Conservation (phyloP, 2,329 filamentous ascomycete genomes). For the Penicillium sp. region DNA sequence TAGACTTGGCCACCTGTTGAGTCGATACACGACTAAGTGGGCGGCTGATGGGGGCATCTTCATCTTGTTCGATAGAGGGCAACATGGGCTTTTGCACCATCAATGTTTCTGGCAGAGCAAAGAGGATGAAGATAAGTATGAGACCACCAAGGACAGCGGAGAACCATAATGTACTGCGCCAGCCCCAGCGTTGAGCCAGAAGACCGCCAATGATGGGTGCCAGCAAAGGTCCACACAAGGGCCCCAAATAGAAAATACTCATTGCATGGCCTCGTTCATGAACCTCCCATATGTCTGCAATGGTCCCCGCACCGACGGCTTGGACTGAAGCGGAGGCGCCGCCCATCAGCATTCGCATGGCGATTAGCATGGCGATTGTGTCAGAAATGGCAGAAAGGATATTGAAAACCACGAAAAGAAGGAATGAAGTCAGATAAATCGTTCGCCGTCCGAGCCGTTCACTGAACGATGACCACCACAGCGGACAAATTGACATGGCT, state of each 20-base stretch:
- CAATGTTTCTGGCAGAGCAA: constrained; percentile 48
- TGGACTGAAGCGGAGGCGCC: constrained; percentile 79
- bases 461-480: constrained; percentile 85
- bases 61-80: constrained; percentile 23
- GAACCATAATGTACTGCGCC: constrained; percentile 79
- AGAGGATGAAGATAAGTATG: constrained; percentile 41
- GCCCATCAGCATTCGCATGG: constrained; percentile 71
- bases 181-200: constrained; percentile 67
- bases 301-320: constrained; percentile 79
- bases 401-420: constrained; percentile 70
- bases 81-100: constrained; percentile 29
- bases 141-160: constrained; percentile 66
- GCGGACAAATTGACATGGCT: constrained; percentile 76
- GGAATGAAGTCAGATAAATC: constrained; percentile 76
- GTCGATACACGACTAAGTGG: constrained; percentile 58
- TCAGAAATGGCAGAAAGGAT: constrained; percentile 67
- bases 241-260: constrained; percentile 79
- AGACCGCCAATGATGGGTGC: constrained; percentile 76
- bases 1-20: constrained; percentile 59
- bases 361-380: constrained; percentile 73
- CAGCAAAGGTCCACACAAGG: constrained; percentile 71
- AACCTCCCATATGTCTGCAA: constrained; percentile 77
- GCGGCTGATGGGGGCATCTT: constrained; percentile 25
- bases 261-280: constrained; percentile 75
- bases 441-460: constrained; percentile 69